Conservation (phyloP, 1,284 basidiomycete species). For the Phellopilus nigrolimitatus region DNA sequence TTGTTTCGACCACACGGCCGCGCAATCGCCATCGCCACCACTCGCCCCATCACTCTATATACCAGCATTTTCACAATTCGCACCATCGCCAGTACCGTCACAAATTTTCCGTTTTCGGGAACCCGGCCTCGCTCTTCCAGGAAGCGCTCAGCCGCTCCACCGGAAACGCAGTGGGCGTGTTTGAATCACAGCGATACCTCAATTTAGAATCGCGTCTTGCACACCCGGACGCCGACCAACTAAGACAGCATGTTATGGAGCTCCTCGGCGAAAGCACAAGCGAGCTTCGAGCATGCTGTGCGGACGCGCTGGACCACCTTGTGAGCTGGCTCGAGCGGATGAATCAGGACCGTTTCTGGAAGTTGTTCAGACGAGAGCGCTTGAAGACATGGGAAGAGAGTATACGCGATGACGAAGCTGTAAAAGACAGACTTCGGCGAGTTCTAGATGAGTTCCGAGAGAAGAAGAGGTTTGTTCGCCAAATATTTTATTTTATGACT, state of each 20-base stretch:
- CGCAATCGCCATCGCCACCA: neutral
- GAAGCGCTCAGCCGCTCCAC: constrained; percentile 22
- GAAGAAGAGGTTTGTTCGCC: constrained; percentile 43
- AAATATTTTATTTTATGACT: neutral
- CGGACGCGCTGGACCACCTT: constrained; percentile 41
- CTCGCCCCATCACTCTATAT: neutral
- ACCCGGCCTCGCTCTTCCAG: constrained; percentile 18
- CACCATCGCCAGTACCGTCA: constrained; percentile 1
- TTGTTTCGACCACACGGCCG: constrained; percentile 6
- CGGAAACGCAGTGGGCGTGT: constrained; percentile 73
- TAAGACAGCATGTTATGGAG: constrained; percentile 46
- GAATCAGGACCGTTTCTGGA: constrained; percentile 33
- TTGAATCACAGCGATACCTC: constrained; percentile 75
- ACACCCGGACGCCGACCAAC: constrained; percentile 47
- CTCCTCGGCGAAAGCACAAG: constrained; percentile 55
- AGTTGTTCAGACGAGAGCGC: constrained; percentile 33
- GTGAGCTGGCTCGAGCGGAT: constrained; percentile 50
- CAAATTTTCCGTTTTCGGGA: constrained; percentile 23
- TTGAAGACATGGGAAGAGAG: constrained; percentile 31
- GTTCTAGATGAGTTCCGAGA: constrained; percentile 46
- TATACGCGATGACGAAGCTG: constrained; percentile 35
- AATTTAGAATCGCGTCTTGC: constrained; percentile 61
- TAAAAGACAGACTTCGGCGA: constrained; percentile 37
- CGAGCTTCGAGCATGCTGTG: constrained; percentile 50
- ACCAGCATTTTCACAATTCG: constrained; percentile 2